These are phyloP conservation scores for Pyrenochaeta sp. DNA, from an alignment of 2,329 filamentous ascomycete genomes.

Conservation along the genomic window DNA sequence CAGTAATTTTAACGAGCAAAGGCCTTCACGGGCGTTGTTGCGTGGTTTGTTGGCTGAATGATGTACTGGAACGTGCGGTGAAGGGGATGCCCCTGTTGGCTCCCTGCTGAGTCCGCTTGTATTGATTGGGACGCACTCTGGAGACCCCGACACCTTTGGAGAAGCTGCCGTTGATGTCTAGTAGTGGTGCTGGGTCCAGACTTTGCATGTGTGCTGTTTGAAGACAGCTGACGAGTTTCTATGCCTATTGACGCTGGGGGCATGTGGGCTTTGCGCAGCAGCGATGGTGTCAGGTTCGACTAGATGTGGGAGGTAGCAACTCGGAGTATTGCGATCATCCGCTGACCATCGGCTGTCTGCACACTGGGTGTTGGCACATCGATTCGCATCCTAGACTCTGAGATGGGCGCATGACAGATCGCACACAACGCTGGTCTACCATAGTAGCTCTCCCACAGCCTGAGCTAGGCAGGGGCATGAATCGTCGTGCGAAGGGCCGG, in stretches of 20 bases:
- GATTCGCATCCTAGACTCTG: not conserved
- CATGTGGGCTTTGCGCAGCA: not conserved
- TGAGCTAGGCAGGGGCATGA: not conserved
- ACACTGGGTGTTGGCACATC: not conserved
- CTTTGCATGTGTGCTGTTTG: not conserved
- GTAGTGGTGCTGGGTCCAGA: not conserved
- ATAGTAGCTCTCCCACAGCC: not conserved
- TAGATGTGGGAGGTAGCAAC: not conserved
- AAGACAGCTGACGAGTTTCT: not conserved
- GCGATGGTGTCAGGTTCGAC: not conserved
- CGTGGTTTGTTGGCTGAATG: conserved; percentile 12
- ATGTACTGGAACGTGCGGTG: conserved; percentile 10
- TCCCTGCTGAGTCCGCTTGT: not conserved
- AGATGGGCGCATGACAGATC: not conserved
- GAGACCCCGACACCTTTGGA: not conserved
- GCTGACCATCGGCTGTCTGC: not conserved
- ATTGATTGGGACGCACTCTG: conserved; percentile 3
- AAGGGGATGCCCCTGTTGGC: conserved; percentile 3
- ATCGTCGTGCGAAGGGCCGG: not conserved
- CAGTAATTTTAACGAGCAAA: not conserved
- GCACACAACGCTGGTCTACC: not conserved
- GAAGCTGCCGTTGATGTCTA: not conserved
- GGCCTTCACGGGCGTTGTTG: not conserved
- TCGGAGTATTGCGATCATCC: not conserved
- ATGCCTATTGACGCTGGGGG: not conserved